Conservation (phyloP, 805 yeast species). For the Starmerella asiatica region DNA sequence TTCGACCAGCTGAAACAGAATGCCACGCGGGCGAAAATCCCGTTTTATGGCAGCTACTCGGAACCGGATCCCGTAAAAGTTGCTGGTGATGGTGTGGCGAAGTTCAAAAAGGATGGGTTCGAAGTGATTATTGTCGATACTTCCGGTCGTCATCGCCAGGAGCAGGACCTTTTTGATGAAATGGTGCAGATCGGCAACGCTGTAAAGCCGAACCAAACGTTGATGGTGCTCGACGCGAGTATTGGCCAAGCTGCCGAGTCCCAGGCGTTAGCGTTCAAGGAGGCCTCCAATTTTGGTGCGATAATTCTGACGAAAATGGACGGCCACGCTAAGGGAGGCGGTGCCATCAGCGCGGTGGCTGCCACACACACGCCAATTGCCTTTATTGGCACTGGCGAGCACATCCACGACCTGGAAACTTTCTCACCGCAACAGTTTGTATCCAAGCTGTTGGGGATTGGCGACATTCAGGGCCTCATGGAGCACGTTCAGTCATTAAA, state of each 20-base stretch:
- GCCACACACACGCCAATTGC: conserved; percentile 90
- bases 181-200: conserved; percentile 87
- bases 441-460: conserved; percentile 86
- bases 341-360: conserved; percentile 97
- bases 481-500: conserved; percentile 85
- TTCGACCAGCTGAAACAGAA: conserved; percentile 96
- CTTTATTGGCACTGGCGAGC: conserved; percentile 98
- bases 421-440: conserved; percentile 82
- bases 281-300: conserved; percentile 84
- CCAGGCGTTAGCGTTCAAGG: conserved; percentile 89
- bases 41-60: conserved; percentile 86
- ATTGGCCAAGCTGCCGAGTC: conserved; percentile 98
- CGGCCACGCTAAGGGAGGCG: conserved; percentile 99
- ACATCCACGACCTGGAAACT: conserved; percentile 79
- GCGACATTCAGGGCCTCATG: conserved; percentile 85
- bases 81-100: conserved; percentile 79
- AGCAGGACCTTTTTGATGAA: conserved; percentile 76
- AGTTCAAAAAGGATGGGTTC: conserved; percentile 79
- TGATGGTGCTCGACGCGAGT: conserved; percentile 94
- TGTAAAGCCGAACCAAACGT: conserved; percentile 86
- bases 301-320: conserved; percentile 92
- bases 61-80: conserved; percentile 93
- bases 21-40: conserved; percentile 88
- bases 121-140: conserved; percentile 94
- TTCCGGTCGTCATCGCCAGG: conserved; percentile 96